Conservation (phyloP, 2,329 filamentous ascomycete species). For the Fusarium sambucinum region DNA sequence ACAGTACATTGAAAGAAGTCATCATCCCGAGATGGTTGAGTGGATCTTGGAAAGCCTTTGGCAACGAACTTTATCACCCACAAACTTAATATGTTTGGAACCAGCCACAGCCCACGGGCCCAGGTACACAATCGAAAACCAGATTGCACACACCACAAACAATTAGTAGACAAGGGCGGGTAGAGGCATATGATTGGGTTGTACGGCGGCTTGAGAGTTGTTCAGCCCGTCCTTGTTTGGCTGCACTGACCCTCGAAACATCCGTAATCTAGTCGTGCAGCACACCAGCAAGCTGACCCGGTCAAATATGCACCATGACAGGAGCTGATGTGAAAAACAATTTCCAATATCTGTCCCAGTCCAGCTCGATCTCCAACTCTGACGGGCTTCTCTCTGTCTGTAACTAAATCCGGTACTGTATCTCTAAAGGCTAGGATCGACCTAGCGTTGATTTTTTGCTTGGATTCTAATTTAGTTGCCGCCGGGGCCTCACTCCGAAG, state of each 20-base stretch:
- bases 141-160: conserved; percentile 1
- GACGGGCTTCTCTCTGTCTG: not conserved
- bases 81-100: conserved; percentile 11
- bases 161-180: not conserved
- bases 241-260: conserved; percentile 9
- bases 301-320: conserved; percentile 25
- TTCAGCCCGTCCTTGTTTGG: conserved; percentile 15
- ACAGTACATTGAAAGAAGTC: conserved; percentile 4
- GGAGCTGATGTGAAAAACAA: conserved; percentile 15
- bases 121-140: conserved; percentile 16
- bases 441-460: conserved; percentile 24
- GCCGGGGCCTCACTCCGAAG: conserved; percentile 10
- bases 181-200: conserved; percentile 9
- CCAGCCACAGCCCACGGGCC: not conserved
- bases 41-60: conserved; percentile 20
- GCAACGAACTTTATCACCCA: conserved; percentile 28
- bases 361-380: not conserved
- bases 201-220: conserved; percentile 3
- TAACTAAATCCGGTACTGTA: conserved; percentile 29
- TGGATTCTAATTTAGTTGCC: conserved; percentile 46
- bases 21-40: conserved; percentile 8
- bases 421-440: conserved; percentile 13
- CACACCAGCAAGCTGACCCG: conserved; percentile 13
- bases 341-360: not conserved
- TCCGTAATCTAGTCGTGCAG: conserved; percentile 1